Evolutionary conservation across 192 early-diverging fungal genomes (phyloP).

Genomic region (Coemansia guatemalensis): DNA sequence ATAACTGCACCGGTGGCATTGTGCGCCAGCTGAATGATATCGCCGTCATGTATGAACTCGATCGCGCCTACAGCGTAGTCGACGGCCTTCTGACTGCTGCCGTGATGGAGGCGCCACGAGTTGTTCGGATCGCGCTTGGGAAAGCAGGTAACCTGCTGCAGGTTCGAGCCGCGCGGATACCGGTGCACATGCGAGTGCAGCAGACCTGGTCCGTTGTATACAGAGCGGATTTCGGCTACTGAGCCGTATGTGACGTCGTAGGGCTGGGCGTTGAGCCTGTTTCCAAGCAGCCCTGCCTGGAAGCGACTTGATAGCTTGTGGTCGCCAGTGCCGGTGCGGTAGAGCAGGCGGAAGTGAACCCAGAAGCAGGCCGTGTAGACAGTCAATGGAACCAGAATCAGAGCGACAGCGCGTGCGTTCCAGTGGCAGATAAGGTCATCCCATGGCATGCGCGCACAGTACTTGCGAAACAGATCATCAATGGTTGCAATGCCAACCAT

Average conservation of each 20-base stretch:
- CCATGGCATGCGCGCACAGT: constrained; percentile 70
- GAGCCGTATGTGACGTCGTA: constrained; percentile 45
- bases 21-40: constrained; percentile 77
- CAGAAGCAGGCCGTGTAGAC: constrained; percentile 89
- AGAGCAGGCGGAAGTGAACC: constrained; percentile 87
- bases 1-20: constrained; percentile 59
- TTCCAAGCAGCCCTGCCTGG: constrained; percentile 80
- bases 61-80: constrained; percentile 53
- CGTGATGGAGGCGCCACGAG: constrained; percentile 56
- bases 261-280: constrained; percentile 57
- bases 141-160: constrained; percentile 91
- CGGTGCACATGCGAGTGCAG: constrained; percentile 65
- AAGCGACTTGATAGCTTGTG: constrained; percentile 88
- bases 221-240: constrained; percentile 28
- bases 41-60: constrained; percentile 67
- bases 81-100: constrained; percentile 34
- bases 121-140: constrained; percentile 75
- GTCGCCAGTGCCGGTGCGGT: constrained; percentile 85
- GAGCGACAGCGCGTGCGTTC: constrained; percentile 72
- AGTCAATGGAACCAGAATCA: constrained; percentile 78
- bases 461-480: constrained; percentile 87
- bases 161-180: constrained; percentile 64
- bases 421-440: constrained; percentile 76
- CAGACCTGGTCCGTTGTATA: constrained; percentile 40
- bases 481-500: constrained; percentile 88